These are phyloP conservation scores for Nitzschia sp. DNA, from an alignment of 108 stramenopile species.

Conservation along the genomic window DNA sequence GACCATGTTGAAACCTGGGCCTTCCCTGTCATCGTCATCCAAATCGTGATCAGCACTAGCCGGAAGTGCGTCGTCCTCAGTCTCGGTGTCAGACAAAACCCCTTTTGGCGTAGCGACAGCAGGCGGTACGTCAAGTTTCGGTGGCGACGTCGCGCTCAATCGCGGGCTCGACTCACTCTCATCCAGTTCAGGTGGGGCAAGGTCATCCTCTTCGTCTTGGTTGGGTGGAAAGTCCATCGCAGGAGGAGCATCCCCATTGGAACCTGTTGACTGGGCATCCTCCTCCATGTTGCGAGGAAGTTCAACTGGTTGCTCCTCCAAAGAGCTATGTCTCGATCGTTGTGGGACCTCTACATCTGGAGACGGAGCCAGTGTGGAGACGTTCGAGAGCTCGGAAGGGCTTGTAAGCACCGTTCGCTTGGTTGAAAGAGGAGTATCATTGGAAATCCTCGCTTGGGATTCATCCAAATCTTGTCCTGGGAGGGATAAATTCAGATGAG, in stretches of 20 bases:
- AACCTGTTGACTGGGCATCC: neutral
- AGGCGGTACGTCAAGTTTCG: constrained; percentile 14
- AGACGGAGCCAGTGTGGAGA: constrained; percentile 43
- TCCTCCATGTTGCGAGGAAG: constrained; percentile 13
- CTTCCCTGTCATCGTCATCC: constrained; percentile 36
- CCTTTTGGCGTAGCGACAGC: neutral
- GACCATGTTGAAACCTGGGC: constrained; percentile 33
- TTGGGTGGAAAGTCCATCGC: constrained; percentile 16
- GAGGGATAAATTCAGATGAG: neutral
- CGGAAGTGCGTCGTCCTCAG: constrained; percentile 27
- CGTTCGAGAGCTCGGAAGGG: constrained; percentile 48
- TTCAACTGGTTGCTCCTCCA: constrained; percentile 4
- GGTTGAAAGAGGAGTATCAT: neutral
- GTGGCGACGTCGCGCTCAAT: constrained; percentile 3
- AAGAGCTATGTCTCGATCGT: neutral
- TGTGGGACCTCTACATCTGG: constrained; percentile 22
- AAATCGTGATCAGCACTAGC: constrained; percentile 12
- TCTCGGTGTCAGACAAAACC: constrained; percentile 17
- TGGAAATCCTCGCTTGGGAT: neutral
- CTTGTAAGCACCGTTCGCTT: constrained; percentile 21
- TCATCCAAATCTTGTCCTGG: constrained; percentile 9
- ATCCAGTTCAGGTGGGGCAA: constrained; percentile 34
- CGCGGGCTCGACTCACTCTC: constrained; percentile 36
- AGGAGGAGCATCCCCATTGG: constrained; percentile 21
- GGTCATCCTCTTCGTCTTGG: constrained; percentile 38